These are phyloP conservation scores for Carex myosuroides DNA, from an alignment of 176 grass and related monocot species.

Conservation along the genomic window DNA sequence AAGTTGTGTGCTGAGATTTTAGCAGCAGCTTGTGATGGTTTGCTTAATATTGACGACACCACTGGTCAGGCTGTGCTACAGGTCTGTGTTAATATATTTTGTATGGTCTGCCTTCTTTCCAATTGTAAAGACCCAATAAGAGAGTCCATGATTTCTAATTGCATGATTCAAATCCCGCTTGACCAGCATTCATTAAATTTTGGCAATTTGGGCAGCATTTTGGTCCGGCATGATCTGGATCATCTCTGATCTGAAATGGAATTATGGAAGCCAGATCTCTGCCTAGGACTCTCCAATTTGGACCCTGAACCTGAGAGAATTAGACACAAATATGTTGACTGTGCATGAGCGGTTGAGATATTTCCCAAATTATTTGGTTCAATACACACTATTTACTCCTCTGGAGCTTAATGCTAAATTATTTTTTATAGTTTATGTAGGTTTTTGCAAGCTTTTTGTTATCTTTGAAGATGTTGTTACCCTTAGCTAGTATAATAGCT, in stretches of 20 bases:
- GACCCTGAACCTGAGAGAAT: not conserved
- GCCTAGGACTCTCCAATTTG: not conserved
- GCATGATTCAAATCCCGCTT: not conserved
- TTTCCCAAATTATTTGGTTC: not conserved
- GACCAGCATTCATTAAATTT: not conserved
- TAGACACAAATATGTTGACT: not conserved
- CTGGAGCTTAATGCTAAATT: not conserved
- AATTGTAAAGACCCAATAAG: not conserved
- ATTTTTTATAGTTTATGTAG: not conserved
- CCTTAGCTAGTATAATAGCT: not conserved
- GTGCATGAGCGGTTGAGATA: not conserved
- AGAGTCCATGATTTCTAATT: not conserved
- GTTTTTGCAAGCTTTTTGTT: not conserved
- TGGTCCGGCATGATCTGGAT: not conserved
- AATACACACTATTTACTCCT: not conserved
- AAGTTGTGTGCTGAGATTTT: constrained; percentile 95
- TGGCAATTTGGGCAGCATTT: not conserved
- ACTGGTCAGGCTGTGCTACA: constrained; percentile 77
- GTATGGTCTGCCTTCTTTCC: not conserved
- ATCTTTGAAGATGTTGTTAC: not conserved
- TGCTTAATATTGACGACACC: constrained; percentile 70
- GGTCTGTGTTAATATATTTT: constrained; percentile 33
- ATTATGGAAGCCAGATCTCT: not conserved
- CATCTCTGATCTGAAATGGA: not conserved
- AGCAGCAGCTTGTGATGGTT: constrained; percentile 84